These are phyloP conservation scores for Schizosaccharomyces lindneri DNA, from an alignment of 805 yeast species.

Conservation along the genomic window DNA sequence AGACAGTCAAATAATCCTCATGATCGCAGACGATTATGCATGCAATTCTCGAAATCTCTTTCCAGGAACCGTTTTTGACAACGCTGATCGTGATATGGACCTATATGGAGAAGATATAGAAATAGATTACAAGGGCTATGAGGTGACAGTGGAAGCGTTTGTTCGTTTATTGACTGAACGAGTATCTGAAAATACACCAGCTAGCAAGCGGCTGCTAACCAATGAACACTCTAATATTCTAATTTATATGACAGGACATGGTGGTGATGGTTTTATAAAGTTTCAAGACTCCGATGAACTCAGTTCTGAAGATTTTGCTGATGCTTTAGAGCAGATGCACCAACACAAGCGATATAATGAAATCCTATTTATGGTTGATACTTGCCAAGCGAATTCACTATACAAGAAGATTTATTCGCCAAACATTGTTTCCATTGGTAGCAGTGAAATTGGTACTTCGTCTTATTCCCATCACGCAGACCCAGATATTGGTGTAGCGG, in stretches of 20 bases:
- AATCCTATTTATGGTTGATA: conserved; percentile 90
- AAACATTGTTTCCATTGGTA: conserved; percentile 76
- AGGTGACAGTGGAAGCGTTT: conserved; percentile 91
- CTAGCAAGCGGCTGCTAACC: conserved; percentile 69
- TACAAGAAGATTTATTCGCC: conserved; percentile 80
- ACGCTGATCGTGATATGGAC: conserved; percentile 75
- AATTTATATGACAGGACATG: conserved; percentile 93
- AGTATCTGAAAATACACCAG: conserved; percentile 76
- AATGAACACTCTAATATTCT: conserved; percentile 88
- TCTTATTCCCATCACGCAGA: conserved; percentile 93
- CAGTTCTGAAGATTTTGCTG: conserved; percentile 83
- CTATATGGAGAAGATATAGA: conserved; percentile 84
- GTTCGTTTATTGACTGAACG: conserved; percentile 80
- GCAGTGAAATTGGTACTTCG: conserved; percentile 64
- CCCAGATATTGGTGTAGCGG: conserved; percentile 88
- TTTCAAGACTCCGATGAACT: conserved; percentile 97
- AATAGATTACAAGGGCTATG: conserved; percentile 92
- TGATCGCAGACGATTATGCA: conserved; percentile 92
- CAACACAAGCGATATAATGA: conserved; percentile 88
- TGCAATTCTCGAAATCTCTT: conserved; percentile 90
- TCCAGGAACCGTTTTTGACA: conserved; percentile 88
- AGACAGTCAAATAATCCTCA: conserved; percentile 83
- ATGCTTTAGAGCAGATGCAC: conserved; percentile 91
- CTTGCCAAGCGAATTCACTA: conserved; percentile 98
- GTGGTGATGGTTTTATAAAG: conserved; percentile 89